Conservation (phyloP, 305 asterid genomes). For the Solanum hybrid region DNA sequence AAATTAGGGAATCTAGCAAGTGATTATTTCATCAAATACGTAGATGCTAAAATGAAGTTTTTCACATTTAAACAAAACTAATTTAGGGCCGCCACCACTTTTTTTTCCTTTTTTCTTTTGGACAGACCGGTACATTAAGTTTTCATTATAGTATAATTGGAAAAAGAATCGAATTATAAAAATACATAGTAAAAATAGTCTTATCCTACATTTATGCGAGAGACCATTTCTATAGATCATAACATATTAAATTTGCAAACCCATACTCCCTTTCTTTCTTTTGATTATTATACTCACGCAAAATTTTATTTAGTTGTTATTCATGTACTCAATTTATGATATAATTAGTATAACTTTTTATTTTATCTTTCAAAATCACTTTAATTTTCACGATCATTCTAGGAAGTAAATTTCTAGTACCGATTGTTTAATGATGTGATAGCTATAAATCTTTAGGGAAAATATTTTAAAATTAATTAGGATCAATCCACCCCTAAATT, state of each 20-base stretch:
- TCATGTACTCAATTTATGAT: background rate
- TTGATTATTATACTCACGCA: background rate
- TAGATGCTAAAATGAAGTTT: background rate
- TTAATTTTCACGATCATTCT: too few relatives aligned
- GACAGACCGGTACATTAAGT: background rate
- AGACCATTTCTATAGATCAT: too few relatives aligned
- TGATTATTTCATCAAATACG: background rate
- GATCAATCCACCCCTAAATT: background rate
- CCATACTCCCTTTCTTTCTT: background rate
- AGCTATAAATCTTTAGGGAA: background rate
- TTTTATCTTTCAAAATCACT: too few relatives aligned
- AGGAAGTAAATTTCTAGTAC: too few relatives aligned
- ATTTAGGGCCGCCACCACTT: background rate
- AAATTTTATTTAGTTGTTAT: background rate
- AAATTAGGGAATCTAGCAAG: background rate
- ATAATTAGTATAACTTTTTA: too few relatives aligned
- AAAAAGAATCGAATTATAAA: background rate
- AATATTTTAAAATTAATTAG: too few relatives aligned
- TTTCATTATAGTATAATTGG: fast-evolving
- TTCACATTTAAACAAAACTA: background rate
- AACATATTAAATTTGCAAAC: background rate
- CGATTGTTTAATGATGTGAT: background rate
- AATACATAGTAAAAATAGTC: too few relatives aligned
- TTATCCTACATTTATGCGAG: too few relatives aligned
- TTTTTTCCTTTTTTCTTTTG: background rate